Conservation (phyloP, 306 rosid genomes). For the Cicer cuneatum region DNA sequence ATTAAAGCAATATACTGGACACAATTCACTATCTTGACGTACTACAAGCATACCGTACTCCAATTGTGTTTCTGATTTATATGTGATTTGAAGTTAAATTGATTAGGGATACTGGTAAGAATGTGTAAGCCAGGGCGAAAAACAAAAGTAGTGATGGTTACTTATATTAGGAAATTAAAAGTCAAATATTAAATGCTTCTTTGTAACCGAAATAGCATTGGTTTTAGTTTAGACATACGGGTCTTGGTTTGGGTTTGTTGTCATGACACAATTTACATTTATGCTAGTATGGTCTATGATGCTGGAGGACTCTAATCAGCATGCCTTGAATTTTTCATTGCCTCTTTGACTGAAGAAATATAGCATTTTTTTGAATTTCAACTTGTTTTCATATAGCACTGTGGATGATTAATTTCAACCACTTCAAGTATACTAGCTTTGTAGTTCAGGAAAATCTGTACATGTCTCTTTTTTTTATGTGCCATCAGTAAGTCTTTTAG, state of each 20-base stretch:
- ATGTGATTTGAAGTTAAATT: conserved; percentile 35
- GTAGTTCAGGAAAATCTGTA: not conserved
- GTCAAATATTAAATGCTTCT: conserved; percentile 22
- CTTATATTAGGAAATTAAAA: conserved; percentile 21
- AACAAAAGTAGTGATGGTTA: not conserved
- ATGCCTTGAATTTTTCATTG: conserved; percentile 11
- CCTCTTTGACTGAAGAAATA: not conserved
- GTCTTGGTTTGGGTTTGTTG: not conserved
- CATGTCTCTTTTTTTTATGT: conserved; percentile 29
- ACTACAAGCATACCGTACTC: conserved; percentile 6
- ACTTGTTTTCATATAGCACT: conserved; percentile 29
- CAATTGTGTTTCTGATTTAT: conserved; percentile 31
- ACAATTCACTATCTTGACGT: conserved; percentile 1
- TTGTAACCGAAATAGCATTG: conserved; percentile 19
- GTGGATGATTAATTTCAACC: conserved; percentile 23
- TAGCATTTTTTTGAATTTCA: not conserved
- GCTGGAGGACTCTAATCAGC: conserved; percentile 11
- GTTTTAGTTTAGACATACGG: conserved; percentile 19
- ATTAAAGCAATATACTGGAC: conserved; percentile 25
- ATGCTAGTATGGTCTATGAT: conserved; percentile 12
- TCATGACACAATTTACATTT: conserved; percentile 15
- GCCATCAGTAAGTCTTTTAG: conserved; percentile 3
- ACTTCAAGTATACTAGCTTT: not conserved
- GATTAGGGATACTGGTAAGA: conserved; percentile 22
- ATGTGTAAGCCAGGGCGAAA: conserved; percentile 37